phyloP scores from a whole-genome alignment of 768 basidiomycete genomes.

The Pluteus cervinus region DNA sequence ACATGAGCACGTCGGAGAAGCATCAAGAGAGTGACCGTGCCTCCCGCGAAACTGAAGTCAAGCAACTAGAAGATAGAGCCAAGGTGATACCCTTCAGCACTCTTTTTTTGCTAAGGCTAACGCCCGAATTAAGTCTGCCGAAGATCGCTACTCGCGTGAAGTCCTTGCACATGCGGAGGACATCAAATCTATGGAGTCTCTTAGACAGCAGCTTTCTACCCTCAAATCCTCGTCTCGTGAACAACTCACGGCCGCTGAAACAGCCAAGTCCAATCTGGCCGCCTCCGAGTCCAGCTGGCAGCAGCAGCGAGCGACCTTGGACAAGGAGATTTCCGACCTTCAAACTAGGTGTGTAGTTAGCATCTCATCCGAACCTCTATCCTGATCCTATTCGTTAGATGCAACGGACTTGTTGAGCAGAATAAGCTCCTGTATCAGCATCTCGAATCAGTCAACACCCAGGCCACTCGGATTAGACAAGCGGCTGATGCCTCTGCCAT shows the following conservation, averaged over 20 bases:
- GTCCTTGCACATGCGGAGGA: conserved; percentile 83
- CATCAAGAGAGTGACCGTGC: conserved; percentile 56
- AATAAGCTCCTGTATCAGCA: conserved; percentile 78
- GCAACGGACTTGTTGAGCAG: conserved; percentile 68
- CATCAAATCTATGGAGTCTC: conserved; percentile 61
- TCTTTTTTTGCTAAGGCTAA: neutral
- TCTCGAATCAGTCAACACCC: conserved; percentile 76
- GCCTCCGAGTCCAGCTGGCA: conserved; percentile 77
- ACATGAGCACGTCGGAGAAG: conserved; percentile 72
- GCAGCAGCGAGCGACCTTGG: conserved; percentile 68
- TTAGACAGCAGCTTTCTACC: conserved; percentile 56
- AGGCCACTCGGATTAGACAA: conserved; percentile 75
- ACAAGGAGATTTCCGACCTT: conserved; percentile 73
- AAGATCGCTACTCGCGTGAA: conserved; percentile 76
- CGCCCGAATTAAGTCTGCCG: conserved; percentile 45
- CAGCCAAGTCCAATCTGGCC: conserved; percentile 65
- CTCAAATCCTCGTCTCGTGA: conserved; percentile 53
- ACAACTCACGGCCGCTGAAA: conserved; percentile 57
- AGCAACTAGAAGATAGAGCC: conserved; percentile 60
- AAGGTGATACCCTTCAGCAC: conserved; percentile 36
- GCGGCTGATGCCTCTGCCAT: conserved; percentile 51
- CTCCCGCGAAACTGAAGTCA: conserved; percentile 61
- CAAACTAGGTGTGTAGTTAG: conserved; percentile 49
- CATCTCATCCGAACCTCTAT: neutral
- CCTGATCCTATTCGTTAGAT: conserved; percentile 31